Conservation (phyloP, 768 basidiomycete species). For the Russula virescens region DNA sequence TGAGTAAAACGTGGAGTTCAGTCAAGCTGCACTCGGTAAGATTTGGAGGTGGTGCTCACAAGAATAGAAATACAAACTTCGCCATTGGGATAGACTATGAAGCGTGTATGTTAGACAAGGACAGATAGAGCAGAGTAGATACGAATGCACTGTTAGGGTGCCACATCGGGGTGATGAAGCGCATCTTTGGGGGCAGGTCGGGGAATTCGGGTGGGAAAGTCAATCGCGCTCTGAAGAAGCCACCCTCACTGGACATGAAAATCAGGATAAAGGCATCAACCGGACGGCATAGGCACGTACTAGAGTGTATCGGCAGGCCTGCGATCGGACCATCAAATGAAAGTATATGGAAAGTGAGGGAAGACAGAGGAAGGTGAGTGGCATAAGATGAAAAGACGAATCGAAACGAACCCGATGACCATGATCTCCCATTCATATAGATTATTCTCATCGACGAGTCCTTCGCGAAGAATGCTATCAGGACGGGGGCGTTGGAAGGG, state of each 20-base stretch:
- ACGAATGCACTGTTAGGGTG: slow-evolving; percentile 86
- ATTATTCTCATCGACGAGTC: slow-evolving; percentile 92
- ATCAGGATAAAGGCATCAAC: slow-evolving; percentile 14
- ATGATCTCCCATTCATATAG: slow-evolving; percentile 96
- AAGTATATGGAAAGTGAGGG: neutral
- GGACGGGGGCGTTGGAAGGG: slow-evolving; percentile 22
- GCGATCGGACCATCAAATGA: slow-evolving; percentile 27
- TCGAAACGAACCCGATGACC: slow-evolving; percentile 72
- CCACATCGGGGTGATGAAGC: slow-evolving; percentile 92
- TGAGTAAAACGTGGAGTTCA: neutral
- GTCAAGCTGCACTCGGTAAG: slow-evolving; percentile 14
- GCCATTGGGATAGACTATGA: slow-evolving; percentile 84
- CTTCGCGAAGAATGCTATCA: slow-evolving; percentile 40
- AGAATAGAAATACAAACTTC: slow-evolving; percentile 95
- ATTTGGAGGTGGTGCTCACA: slow-evolving; percentile 37
- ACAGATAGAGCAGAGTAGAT: neutral
- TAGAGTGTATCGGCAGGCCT: slow-evolving; percentile 93
- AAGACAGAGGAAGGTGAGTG: neutral
- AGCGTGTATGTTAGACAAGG: neutral
- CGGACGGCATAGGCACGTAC: slow-evolving; percentile 40
- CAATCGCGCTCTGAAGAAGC: slow-evolving; percentile 87
- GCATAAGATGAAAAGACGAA: neutral
- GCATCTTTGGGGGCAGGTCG: slow-evolving; percentile 90
- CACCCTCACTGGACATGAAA: slow-evolving; percentile 71
- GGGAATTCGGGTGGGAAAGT: slow-evolving; percentile 91